Conservation (phyloP, 352 stramenopile genomes). For the Globisporangium uncinulatum region DNA sequence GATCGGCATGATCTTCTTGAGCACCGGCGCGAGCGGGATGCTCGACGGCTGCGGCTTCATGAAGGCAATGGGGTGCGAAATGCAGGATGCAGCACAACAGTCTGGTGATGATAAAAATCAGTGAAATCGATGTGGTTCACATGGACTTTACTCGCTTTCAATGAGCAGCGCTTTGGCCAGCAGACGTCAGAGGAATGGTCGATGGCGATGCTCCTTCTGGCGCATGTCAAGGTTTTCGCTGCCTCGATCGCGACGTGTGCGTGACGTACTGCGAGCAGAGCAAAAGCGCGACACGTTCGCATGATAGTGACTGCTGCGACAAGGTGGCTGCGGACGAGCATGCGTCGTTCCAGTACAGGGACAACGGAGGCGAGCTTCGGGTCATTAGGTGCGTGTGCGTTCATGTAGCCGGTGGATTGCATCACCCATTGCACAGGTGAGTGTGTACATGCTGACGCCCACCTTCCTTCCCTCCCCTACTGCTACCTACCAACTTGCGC, state of each 20-base stretch:
- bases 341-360: conserved; percentile 37
- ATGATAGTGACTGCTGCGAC: conserved; percentile 31
- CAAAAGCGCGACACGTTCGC: conserved; percentile 29
- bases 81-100: no score
- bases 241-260: conserved; percentile 59
- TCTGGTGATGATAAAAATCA: no score
- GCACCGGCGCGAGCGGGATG: conserved; percentile 61
- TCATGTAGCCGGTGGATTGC: background rate
- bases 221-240: conserved; percentile 39
- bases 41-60: conserved; percentile 22
- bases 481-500: background rate
- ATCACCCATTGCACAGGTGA: background rate
- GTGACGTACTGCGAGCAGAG: conserved; percentile 40
- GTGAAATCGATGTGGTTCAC: no score
- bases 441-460: background rate
- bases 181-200: conserved; percentile 7
- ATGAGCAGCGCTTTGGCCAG: background rate
- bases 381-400: conserved; percentile 26
- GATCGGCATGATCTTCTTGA: conserved; percentile 78
- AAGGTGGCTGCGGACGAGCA: conserved; percentile 23
- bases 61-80: conserved; percentile 1
- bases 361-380: conserved; percentile 19
- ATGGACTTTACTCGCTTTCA: no score
- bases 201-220: background rate
- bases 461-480: no score